phyloP scores from a whole-genome alignment of 1,284 basidiomycete species.

The Cryptococcus sp. region DNA sequence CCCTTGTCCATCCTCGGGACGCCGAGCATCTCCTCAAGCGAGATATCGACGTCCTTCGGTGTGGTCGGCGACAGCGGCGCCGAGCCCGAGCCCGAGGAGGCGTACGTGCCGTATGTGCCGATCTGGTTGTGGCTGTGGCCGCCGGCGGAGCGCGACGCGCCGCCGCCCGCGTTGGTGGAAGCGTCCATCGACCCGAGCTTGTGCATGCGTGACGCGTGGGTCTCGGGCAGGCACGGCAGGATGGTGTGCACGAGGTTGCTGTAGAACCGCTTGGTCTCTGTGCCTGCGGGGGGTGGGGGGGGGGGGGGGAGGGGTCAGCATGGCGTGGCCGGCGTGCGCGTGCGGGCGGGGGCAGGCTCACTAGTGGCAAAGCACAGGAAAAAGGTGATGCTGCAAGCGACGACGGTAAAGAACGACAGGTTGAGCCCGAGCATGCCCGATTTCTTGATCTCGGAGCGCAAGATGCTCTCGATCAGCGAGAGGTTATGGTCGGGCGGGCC shows the following conservation, averaged over 20 bases:
- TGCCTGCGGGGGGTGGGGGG: conserved; percentile 11
- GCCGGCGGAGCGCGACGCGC: conserved; percentile 1
- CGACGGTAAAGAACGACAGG: conserved; percentile 38
- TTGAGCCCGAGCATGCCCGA: conserved; percentile 16
- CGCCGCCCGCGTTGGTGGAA: too few species aligned
- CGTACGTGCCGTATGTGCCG: not conserved
- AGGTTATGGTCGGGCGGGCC: conserved; percentile 27
- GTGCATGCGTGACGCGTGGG: not conserved
- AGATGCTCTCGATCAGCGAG: conserved; percentile 24
- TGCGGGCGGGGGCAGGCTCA: conserved; percentile 14
- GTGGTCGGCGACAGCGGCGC: not conserved
- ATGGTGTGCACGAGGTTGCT: conserved; percentile 22
- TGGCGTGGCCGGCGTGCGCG: too few species aligned
- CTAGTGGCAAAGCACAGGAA: conserved; percentile 44
- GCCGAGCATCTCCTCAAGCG: conserved; percentile 19
- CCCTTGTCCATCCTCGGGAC: conserved; percentile 6
- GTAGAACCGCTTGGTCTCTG: conserved; percentile 40
- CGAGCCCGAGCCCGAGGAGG: not conserved
- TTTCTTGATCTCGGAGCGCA: conserved; percentile 11
- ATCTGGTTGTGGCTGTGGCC: too few species aligned
- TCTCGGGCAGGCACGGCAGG: conserved; percentile 29
- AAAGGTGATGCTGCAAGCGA: conserved; percentile 38
- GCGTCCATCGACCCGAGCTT: conserved; percentile 13
- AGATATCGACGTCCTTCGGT: conserved; percentile 13
- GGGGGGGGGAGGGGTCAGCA: not conserved